Evolutionary conservation across 176 grass and related monocot species (phyloP).

Genomic region (Triticum dicoccoides): DNA sequence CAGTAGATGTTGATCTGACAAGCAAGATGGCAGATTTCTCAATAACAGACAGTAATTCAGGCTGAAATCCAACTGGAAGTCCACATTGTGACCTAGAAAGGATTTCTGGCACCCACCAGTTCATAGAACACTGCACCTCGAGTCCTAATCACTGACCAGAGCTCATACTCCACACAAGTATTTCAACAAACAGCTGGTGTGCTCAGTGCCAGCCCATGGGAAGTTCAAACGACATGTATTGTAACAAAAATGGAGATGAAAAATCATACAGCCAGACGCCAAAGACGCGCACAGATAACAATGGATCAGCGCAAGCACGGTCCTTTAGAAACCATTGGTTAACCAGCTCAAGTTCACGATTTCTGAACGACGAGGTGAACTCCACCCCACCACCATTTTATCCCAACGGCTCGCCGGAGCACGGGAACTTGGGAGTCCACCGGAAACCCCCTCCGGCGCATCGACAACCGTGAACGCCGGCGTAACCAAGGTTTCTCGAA

Average conservation of each 20-base stretch:
- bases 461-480: neutral
- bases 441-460: neutral
- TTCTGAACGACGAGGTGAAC: neutral
- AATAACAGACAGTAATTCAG: neutral
- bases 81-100: neutral
- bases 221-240: neutral
- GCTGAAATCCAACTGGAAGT: neutral
- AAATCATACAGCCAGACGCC: neutral
- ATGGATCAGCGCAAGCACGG: neutral
- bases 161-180: neutral
- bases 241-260: neutral
- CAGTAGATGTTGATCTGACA: neutral
- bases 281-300: neutral
- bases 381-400: neutral
- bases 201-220: neutral
- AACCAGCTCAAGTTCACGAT: neutral
- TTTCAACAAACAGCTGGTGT: constrained; percentile 38
- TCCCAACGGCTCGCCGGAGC: neutral
- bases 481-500: neutral
- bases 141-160: neutral
- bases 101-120: neutral
- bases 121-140: neutral
- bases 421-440: neutral
- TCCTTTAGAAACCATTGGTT: neutral
- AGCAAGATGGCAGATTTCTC: neutral